phyloP scores from a whole-genome alignment of 306 rosid genomes.

The apple (Malus domestica) region DNA sequence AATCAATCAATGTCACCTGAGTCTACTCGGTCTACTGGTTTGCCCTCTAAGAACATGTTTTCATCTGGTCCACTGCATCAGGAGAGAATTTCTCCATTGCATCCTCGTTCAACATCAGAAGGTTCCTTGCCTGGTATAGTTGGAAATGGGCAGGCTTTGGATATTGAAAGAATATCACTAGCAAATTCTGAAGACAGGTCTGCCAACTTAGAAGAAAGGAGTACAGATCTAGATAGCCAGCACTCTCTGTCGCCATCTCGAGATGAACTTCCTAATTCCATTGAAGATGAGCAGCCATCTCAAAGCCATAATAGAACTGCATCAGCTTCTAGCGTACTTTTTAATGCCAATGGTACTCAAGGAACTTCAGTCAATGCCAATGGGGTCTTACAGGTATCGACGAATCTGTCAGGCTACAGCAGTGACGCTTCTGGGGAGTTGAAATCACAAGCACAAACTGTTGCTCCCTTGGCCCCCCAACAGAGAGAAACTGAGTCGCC shows the following conservation, averaged over 20 bases:
- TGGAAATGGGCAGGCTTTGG: slow-evolving; percentile 49
- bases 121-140: slow-evolving; percentile 50
- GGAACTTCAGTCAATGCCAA: slow-evolving; percentile 49
- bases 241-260: slow-evolving; percentile 51
- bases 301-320: slow-evolving; percentile 53
- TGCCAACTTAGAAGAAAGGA: slow-evolving; percentile 55
- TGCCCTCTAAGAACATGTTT: slow-evolving; percentile 38
- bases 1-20: slow-evolving; percentile 55
- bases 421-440: slow-evolving; percentile 63
- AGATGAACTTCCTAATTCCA: slow-evolving; percentile 40
- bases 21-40: slow-evolving; percentile 47
- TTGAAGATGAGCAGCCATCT: slow-evolving; percentile 37
- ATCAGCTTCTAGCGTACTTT: slow-evolving; percentile 54
- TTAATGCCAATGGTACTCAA: slow-evolving; percentile 37
- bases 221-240: slow-evolving; percentile 44
- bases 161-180: slow-evolving; percentile 36
- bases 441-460: slow-evolving; percentile 47
- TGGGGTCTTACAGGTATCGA: slow-evolving; percentile 38
- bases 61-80: slow-evolving; percentile 39
- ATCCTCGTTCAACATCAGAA: slow-evolving; percentile 72
- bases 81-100: slow-evolving; percentile 64
- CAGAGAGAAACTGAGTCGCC: slow-evolving; percentile 56
- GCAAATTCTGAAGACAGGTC: slow-evolving; percentile 57
- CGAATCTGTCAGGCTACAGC: slow-evolving; percentile 46
- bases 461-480: slow-evolving; percentile 23